Evolutionary conservation across 768 basidiomycete genomes (phyloP).

Genomic region (Daedalea quercina): DNA sequence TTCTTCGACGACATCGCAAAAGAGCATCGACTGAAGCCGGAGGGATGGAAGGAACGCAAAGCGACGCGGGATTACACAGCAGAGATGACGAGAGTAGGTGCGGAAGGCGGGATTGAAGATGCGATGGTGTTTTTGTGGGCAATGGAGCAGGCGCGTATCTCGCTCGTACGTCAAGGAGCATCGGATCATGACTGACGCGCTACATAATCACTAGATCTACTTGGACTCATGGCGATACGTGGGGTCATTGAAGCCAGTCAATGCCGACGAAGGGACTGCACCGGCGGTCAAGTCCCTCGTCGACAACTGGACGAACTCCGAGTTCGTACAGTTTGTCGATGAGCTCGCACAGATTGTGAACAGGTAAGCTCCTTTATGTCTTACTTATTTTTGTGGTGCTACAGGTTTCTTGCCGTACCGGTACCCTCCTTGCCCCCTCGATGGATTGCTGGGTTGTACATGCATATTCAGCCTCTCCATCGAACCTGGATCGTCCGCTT

Average conservation of each 20-base stretch:
- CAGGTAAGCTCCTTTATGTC: constrained; percentile 18
- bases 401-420: background rate
- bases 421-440: background rate
- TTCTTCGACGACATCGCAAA: constrained; percentile 54
- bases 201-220: constrained; percentile 48
- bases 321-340: constrained; percentile 48
- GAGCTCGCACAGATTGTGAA: constrained; percentile 43
- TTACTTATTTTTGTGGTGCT: background rate
- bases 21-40: constrained; percentile 38
- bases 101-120: constrained; percentile 44
- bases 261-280: constrained; percentile 2
- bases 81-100: constrained; percentile 53
- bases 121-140: constrained; percentile 72
- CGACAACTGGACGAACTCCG: constrained; percentile 53
- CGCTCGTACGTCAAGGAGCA: background rate
- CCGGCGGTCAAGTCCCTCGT: constrained; percentile 42
- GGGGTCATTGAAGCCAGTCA: constrained; percentile 8
- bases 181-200: background rate
- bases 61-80: constrained; percentile 66
- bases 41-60: constrained; percentile 45
- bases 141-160: constrained; percentile 57
- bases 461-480: constrained; percentile 26
- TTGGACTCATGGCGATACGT: constrained; percentile 62
- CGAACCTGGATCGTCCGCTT: constrained; percentile 26
- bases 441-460: background rate